Evolutionary conservation across 116 monocot genomes (phyloP), one percentile per base, ranked within the genome.

Genomic region (Trichopus zeylanicus): DNA sequence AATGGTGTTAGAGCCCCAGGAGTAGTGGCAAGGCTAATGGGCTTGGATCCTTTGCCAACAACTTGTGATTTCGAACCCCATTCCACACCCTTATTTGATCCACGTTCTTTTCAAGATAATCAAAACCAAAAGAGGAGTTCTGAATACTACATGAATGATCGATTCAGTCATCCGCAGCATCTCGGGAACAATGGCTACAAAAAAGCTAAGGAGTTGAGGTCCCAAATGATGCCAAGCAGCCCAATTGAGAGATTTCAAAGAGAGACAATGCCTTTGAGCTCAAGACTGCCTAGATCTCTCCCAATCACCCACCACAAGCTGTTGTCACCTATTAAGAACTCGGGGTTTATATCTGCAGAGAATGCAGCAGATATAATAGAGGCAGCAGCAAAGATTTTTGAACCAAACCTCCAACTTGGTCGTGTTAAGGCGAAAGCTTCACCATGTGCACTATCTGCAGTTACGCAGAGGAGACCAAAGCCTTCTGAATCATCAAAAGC

Each of bases 1-100:
- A 64, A 39, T 62, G 72, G 67, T 32, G 62, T 26, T 29, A 87
- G 76, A 70, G 81, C 79, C 3, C 87, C 91, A 6, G 91, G 97
- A 26, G 84, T 97, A 24, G 87, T 97, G 15, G 97, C 91, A 32
- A 73, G 82, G 60, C 84, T 97, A n/a, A 97, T 97, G 97, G 97
- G 97, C 48, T 79, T 97, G 53, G 81, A 97, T 53, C 72, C 91
- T 13, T 63, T 90, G 59, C 97, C 97, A 7, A 59, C 75, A 42
- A 62, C 78, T 30, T 31, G 65, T 56, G 60, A 38, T 35, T 75
- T 84, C 24, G 87, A 97, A 55, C 67, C 87, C 19, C 70, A 62
- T 49, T 75, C 67, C 7, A 74, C 87, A 2, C 84, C 91, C 6
- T 73, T 75, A 6, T 39, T 70, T 25, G 82, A 83, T 26, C 33